Evolutionary conservation across 139 green algal genomes (phyloP).

Genomic region (Chlamydomonas schloesseri): DNA sequence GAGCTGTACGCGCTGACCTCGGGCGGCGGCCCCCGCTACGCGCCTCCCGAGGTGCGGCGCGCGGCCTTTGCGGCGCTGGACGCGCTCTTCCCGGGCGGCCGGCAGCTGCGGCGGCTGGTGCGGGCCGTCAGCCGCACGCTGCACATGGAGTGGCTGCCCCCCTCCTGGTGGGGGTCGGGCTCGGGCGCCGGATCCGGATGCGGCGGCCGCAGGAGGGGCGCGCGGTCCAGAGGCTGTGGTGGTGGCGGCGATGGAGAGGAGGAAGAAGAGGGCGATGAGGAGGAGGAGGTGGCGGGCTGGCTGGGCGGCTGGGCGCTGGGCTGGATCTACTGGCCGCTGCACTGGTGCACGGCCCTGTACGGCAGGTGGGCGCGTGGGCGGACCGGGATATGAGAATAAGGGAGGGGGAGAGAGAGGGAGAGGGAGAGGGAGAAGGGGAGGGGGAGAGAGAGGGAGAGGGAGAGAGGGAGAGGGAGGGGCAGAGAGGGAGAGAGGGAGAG

Average conservation of each 20-base stretch:
- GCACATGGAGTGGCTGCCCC: too few relatives aligned
- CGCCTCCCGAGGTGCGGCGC: slow-evolving; percentile 68
- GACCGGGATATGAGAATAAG: too few relatives aligned
- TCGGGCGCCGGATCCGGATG: too few relatives aligned
- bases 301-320: not conserved
- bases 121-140: not conserved
- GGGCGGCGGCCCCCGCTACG: slow-evolving; percentile 78
- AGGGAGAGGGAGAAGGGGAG: too few relatives aligned
- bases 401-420: too few relatives aligned
- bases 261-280: not conserved
- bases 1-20: slow-evolving; percentile 81
- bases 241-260: not conserved
- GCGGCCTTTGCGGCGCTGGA: slow-evolving; percentile 67
- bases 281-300: not conserved
- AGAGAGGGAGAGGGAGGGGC: too few relatives aligned
- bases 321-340: slow-evolving; percentile 15
- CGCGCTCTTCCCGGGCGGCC: slow-evolving; percentile 77
- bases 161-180: too few relatives aligned
- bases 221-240: too few relatives aligned
- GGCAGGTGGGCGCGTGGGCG: not conserved
- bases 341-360: slow-evolving; percentile 38
- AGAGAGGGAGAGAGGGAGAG: too few relatives aligned
- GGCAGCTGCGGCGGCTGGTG: slow-evolving; percentile 68
- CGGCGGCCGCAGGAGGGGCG: too few relatives aligned
- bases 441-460: too few relatives aligned